These are phyloP conservation scores for Chaetomium strumarium DNA, from an alignment of 2,329 filamentous ascomycete genomes.

Conservation along the genomic window DNA sequence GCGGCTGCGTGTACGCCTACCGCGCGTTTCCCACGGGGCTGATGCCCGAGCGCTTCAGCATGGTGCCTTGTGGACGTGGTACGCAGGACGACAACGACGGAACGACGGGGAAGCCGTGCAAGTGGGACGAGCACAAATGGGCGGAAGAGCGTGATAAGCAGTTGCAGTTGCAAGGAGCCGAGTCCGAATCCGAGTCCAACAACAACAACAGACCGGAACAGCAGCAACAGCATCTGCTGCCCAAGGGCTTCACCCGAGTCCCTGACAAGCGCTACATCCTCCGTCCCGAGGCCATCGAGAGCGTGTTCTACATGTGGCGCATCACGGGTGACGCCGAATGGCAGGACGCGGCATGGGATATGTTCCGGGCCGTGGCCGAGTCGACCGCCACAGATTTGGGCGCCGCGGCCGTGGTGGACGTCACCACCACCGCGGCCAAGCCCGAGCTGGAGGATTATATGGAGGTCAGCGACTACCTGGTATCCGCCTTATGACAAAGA, in stretches of 20 bases:
- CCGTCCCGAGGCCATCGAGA: slow-evolving; percentile 31
- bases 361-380: slow-evolving; percentile 42
- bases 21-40: slow-evolving; percentile 47
- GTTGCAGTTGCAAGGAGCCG: no score
- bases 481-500: background rate
- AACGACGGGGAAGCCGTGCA: background rate
- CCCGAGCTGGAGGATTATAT: slow-evolving; percentile 35
- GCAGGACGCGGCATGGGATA: slow-evolving; percentile 48
- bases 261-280: slow-evolving; percentile 45
- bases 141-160: slow-evolving; percentile 29
- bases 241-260: slow-evolving; percentile 57
- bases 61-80: slow-evolving; percentile 37
- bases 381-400: slow-evolving; percentile 40
- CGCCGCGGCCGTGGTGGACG: slow-evolving; percentile 42
- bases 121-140: slow-evolving; percentile 29
- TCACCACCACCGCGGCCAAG: slow-evolving; percentile 41
- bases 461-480: slow-evolving; percentile 24
- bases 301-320: slow-evolving; percentile 46
- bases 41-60: slow-evolving; percentile 42
- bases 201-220: slow-evolving; percentile 26
- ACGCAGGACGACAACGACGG: slow-evolving; percentile 25
- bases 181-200: no score
- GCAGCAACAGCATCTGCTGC: slow-evolving; percentile 36
- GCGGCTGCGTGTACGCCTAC: slow-evolving; percentile 59
- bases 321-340: slow-evolving; percentile 43